Evolutionary conservation across 140 eudicot genomes (phyloP), one percentile per base, ranked within the genome.

Genomic region (Senecio squalidus): DNA sequence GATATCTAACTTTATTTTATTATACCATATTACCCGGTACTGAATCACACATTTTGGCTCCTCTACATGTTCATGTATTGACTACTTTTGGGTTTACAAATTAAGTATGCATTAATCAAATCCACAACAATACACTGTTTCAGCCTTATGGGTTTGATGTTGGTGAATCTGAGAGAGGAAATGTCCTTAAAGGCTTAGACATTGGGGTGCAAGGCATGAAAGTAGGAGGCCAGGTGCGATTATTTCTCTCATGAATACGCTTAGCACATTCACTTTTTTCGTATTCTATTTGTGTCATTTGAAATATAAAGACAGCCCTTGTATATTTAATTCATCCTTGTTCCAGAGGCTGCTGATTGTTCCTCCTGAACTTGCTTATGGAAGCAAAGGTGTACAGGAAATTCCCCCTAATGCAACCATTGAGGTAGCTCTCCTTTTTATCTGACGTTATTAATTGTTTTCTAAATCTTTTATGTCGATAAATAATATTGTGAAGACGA

Each of bases 81-180:
- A n/a, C n/a, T n/a, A n/a, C n/a, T n/a, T n/a, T n/a, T n/a, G n/a
- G n/a, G n/a, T n/a, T n/a, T n/a, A n/a, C n/a, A n/a, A n/a, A n/a
- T n/a, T n/a, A 57, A 55, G 20, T 51, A 15, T 44, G 27, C 0
- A 27, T 9, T 59, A 39, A 60, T 58, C 16, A 24, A 46, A 25
- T 47, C 5, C 17, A 1, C 38, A 22, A 18, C 49, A 5, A 31
- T 45, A 49, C 49, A 25, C 49, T 61, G 15, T 58, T 68, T 50
- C 82, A 91, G 98, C 98, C 98, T 41, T 91, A 91, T 30, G 96
- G 98, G 41, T 91, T 91, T 59, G 96, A 86, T 54, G 95, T 91
- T 57, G 96, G 98, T 74, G 82, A 91, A 62, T 91, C 98, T 31
- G 98, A 91, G 74, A 79, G 96, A 48, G 98, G 98, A 10, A 68